phyloP scores from a whole-genome alignment of 1,284 basidiomycete genomes.

The Ganoderma leucocontextum region DNA sequence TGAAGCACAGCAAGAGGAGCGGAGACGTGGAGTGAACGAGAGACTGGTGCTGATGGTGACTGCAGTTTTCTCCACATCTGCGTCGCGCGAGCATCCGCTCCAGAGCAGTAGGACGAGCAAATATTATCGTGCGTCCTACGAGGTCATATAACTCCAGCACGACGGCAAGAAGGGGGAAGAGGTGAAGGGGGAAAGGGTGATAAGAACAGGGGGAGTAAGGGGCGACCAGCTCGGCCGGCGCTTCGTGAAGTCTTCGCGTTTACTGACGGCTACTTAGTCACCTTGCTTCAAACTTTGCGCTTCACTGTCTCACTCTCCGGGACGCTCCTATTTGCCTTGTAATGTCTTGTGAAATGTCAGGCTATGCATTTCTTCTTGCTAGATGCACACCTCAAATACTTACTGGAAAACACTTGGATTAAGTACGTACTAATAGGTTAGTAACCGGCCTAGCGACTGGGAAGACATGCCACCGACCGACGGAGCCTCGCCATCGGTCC shows the following conservation, averaged over 20 bases:
- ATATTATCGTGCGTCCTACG: neutral
- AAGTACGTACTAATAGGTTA: too few relatives aligned
- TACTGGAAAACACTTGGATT: neutral
- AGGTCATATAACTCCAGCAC: neutral
- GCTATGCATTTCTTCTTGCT: too few relatives aligned
- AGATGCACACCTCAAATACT: too few relatives aligned
- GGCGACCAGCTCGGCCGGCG: neutral
- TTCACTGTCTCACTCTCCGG: neutral
- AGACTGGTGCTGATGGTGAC: slow-evolving; percentile 17
- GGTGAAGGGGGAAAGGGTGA: neutral
- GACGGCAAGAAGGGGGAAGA: neutral
- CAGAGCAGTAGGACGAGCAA: neutral
- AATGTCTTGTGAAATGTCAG: neutral
- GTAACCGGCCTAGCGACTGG: neutral
- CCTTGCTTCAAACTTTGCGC: neutral
- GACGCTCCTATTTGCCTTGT: neutral
- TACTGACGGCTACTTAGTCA: too few relatives aligned
- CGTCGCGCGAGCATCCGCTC: slow-evolving; percentile 30
- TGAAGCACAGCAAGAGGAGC: slow-evolving; percentile 23
- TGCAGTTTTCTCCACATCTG: slow-evolving; percentile 38
- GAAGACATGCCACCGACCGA: neutral
- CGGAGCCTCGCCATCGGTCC: neutral
- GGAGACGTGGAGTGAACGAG: slow-evolving; percentile 28
- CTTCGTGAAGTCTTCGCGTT: neutral
- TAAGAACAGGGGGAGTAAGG: neutral